Evolutionary conservation across 805 yeast genomes (phyloP).

Genomic region (Candida suzukii): DNA sequence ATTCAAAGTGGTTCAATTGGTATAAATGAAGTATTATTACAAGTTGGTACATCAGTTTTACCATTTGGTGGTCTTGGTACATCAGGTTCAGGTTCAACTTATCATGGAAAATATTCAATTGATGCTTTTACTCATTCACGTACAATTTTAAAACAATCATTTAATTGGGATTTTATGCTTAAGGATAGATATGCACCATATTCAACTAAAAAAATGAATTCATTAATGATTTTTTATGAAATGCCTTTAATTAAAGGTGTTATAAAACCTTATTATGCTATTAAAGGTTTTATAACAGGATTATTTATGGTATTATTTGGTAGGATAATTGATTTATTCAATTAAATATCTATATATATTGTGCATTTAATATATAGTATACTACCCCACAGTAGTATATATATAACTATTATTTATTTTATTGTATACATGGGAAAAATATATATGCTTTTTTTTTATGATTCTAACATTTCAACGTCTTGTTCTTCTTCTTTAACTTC

Average conservation of each 20-base stretch:
- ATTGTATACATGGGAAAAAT: too few relatives aligned
- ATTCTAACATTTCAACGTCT: neutral
- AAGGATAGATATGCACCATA: constrained; percentile 66
- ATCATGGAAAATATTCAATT: constrained; percentile 69
- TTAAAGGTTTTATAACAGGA: neutral
- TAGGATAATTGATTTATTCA: neutral
- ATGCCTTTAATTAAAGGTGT: neutral
- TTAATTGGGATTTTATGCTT: constrained; percentile 40
- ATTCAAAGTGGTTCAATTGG: constrained; percentile 69
- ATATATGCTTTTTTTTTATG: too few relatives aligned
- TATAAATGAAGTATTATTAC: constrained; percentile 67
- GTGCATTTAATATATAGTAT: too few relatives aligned
- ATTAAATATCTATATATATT: too few relatives aligned
- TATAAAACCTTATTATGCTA: neutral
- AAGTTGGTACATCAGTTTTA: constrained; percentile 56
- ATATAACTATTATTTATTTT: too few relatives aligned
- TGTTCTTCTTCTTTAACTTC: constrained; percentile 2
- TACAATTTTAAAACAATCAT: constrained; percentile 56
- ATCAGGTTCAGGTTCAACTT: constrained; percentile 72
- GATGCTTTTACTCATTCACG: constrained; percentile 74
- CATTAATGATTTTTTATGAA: neutral
- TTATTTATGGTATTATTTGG: neutral
- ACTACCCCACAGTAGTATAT: too few relatives aligned
- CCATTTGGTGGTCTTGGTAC: constrained; percentile 92
- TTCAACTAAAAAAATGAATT: constrained; percentile 20